Evolutionary conservation across 2,329 filamentous ascomycete genomes (phyloP).

Genomic region (Hymenoscyphus occultus): DNA sequence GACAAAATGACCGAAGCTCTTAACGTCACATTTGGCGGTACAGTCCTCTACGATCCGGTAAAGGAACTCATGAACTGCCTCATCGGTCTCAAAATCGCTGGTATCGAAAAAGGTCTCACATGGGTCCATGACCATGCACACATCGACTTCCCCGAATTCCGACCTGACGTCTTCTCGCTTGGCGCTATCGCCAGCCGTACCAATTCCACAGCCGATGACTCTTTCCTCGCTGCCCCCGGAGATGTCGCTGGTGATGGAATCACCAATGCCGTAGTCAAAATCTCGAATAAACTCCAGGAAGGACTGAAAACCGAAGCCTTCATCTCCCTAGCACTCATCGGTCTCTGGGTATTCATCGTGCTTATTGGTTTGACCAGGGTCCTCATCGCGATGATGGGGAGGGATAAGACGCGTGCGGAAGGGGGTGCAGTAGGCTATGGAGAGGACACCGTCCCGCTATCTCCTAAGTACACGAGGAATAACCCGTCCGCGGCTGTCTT

Average conservation of each 20-base stretch:
- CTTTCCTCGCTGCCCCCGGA: constrained; percentile 75
- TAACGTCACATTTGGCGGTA: constrained; percentile 76
- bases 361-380: constrained; percentile 71
- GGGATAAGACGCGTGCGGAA: constrained; percentile 59
- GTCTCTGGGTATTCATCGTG: constrained; percentile 75
- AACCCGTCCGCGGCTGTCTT: background rate
- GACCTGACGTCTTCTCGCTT: constrained; percentile 77
- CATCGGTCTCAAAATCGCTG: constrained; percentile 81
- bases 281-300: constrained; percentile 64
- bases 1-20: constrained; percentile 72
- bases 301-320: constrained; percentile 74
- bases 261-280: constrained; percentile 67
- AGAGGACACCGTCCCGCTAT: constrained; percentile 22
- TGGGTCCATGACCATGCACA: constrained; percentile 90
- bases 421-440: constrained; percentile 44
- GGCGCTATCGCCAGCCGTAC: constrained; percentile 64
- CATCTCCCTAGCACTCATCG: constrained; percentile 70
- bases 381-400: constrained; percentile 55
- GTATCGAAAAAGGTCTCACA: constrained; percentile 82
- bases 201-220: constrained; percentile 58
- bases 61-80: constrained; percentile 80
- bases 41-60: constrained; percentile 74
- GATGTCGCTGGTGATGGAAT: constrained; percentile 77
- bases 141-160: constrained; percentile 73
- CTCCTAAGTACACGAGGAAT: constrained; percentile 12